phyloP scores from a whole-genome alignment of 1,284 basidiomycete genomes.

The Ceratobasidium sp. region DNA sequence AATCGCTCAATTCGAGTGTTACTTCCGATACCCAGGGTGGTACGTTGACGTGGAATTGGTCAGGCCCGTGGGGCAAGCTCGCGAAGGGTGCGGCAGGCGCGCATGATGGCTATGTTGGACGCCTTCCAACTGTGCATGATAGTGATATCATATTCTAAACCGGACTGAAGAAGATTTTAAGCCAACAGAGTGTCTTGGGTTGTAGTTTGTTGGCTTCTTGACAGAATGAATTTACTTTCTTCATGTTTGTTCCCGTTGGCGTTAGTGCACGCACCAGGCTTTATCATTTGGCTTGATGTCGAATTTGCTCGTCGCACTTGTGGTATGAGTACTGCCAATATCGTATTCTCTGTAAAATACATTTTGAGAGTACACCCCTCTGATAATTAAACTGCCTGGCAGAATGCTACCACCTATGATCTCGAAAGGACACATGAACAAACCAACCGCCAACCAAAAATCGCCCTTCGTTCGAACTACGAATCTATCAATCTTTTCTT shows the following conservation, averaged over 20 bases:
- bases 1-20: constrained; percentile 71
- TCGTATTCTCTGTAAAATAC: constrained; percentile 46
- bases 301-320: too few species aligned
- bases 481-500: background rate
- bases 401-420: background rate
- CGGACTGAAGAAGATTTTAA: background rate
- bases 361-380: constrained; percentile 37
- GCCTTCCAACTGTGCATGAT: constrained; percentile 27
- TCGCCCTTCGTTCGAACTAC: constrained; percentile 16
- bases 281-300: too few species aligned
- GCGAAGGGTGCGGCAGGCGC: constrained; percentile 33
- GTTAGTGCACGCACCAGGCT: too few species aligned
- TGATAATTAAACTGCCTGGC: constrained; percentile 30
- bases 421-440: constrained; percentile 43
- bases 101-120: constrained; percentile 35
- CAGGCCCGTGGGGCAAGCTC: constrained; percentile 33
- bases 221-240: background rate
- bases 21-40: constrained; percentile 71
- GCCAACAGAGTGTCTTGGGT: background rate
- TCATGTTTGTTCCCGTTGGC: background rate
- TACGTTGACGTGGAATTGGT: constrained; percentile 59
- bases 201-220: background rate
- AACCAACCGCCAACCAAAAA: constrained; percentile 36
- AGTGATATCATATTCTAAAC: constrained; percentile 40
- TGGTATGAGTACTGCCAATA: constrained; percentile 24